Evolutionary conservation across 257 asterid genomes (phyloP).

Genomic region (Vinca minor): DNA sequence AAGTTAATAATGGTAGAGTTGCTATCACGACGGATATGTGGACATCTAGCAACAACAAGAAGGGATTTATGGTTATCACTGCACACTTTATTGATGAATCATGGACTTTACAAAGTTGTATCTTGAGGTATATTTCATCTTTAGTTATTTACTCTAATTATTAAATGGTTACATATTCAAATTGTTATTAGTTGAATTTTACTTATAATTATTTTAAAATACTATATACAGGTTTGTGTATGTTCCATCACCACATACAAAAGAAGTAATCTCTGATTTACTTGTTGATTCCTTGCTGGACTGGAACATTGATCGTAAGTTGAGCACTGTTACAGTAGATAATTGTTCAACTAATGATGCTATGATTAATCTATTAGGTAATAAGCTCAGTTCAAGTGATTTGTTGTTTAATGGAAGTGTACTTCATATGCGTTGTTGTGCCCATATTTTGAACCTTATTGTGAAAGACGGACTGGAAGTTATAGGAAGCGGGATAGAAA

Average conservation of each 20-base stretch:
- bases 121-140: not conserved
- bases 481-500: not conserved
- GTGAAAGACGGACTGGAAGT: conserved; percentile 3
- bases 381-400: not conserved
- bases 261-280: not conserved
- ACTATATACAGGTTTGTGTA: conserved; percentile 1
- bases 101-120: no score
- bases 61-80: conserved; percentile 1
- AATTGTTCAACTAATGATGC: no score
- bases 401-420: not conserved
- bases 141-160: not conserved
- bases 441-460: conserved; percentile 8
- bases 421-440: conserved; percentile 1
- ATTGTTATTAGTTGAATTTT: not conserved
- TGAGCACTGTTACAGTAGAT: not conserved
- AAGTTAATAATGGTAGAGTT: not conserved
- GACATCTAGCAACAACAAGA: not conserved
- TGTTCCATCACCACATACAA: conserved; percentile 4
- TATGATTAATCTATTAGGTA: not conserved
- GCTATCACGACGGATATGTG: conserved; percentile 6
- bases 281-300: not conserved
- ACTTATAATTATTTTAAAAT: no score
- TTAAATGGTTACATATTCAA: not conserved
- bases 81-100: conserved; percentile 8
- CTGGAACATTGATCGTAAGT: conserved; percentile 1